These are phyloP conservation scores for Porcisia hertigi DNA, from an alignment of 208 protist species.

Conservation along the genomic window DNA sequence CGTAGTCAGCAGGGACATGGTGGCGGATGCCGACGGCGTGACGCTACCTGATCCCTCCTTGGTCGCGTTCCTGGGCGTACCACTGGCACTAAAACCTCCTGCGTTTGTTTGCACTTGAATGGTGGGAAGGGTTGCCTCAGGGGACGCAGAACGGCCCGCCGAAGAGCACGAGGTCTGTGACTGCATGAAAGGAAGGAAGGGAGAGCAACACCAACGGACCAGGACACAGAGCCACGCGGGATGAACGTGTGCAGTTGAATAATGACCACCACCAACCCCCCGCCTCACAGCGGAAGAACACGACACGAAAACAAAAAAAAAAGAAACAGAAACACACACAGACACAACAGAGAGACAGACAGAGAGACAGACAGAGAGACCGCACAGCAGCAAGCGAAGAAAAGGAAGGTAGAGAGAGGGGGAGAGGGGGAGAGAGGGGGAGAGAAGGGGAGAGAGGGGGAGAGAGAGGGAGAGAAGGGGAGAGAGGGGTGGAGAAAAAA, in stretches of 20 bases:
- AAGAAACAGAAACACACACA: neutral
- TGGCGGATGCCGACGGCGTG: too few relatives aligned
- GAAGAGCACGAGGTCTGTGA: neutral
- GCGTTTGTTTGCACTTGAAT: neutral
- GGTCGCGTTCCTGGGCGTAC: neutral
- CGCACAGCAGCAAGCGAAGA: neutral
- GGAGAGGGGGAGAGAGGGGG: neutral
- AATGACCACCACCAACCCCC: too few relatives aligned
- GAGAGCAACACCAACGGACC: too few relatives aligned
- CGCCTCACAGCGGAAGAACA: too few relatives aligned
- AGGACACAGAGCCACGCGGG: too few relatives aligned
- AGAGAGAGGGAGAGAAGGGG: neutral
- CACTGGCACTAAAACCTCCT: neutral
- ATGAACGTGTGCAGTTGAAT: too few relatives aligned
- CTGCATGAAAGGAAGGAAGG: neutral
- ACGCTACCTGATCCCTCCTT: neutral
- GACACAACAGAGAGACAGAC: neutral
- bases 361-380: too few relatives aligned
- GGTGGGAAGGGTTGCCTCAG: neutral
- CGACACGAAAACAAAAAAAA: conserved; percentile 1
- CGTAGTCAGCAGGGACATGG: neutral
- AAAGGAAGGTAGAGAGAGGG: neutral
- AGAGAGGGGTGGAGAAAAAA: neutral
- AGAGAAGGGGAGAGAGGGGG: neutral
- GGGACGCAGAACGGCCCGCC: neutral